These are phyloP conservation scores for Limnomonas spitsbergensis DNA, from an alignment of 139 green algal species.

Conservation along the genomic window DNA sequence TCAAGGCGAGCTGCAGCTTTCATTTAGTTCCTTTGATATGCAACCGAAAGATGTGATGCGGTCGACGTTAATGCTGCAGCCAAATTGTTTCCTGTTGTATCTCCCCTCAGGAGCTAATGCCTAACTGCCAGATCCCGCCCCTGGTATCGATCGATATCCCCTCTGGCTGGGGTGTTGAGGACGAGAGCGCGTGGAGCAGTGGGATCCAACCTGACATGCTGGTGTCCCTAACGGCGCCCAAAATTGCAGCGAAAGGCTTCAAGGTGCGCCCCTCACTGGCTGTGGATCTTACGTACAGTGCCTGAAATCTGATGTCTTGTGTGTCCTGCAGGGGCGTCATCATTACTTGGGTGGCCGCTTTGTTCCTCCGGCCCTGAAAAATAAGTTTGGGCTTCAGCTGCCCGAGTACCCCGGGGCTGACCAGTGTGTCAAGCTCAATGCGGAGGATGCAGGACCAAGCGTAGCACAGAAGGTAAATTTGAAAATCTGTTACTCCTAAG, in stretches of 20 bases:
- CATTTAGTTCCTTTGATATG: too few relatives aligned
- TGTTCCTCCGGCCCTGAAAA: constrained; percentile 75
- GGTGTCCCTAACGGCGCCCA: constrained; percentile 92
- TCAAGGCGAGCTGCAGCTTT: constrained; percentile 47
- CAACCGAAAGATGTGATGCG: too few relatives aligned
- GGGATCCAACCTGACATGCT: constrained; percentile 82
- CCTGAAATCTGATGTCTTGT: not conserved
- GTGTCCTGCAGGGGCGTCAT: constrained; percentile 55
- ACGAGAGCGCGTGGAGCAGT: constrained; percentile 41
- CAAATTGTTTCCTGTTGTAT: too few relatives aligned
- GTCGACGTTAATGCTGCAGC: too few relatives aligned
- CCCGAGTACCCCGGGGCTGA: constrained; percentile 35
- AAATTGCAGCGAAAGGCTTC: constrained; percentile 76
- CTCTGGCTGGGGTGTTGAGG: constrained; percentile 81
- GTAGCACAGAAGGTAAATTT: too few relatives aligned
- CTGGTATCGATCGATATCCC: constrained; percentile 77
- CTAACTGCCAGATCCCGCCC: constrained; percentile 39
- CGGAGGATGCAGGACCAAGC: too few relatives aligned
- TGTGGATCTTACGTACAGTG: not conserved
- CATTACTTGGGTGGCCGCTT: constrained; percentile 96
- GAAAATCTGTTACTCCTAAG: too few relatives aligned
- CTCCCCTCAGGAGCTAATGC: too few relatives aligned
- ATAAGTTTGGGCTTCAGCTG: constrained; percentile 75
- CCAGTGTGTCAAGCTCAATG: not conserved
- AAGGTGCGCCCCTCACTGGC: constrained; percentile 22